Conservation (phyloP, 2,329 filamentous ascomycete species). For the Botrytis paeoniae region DNA sequence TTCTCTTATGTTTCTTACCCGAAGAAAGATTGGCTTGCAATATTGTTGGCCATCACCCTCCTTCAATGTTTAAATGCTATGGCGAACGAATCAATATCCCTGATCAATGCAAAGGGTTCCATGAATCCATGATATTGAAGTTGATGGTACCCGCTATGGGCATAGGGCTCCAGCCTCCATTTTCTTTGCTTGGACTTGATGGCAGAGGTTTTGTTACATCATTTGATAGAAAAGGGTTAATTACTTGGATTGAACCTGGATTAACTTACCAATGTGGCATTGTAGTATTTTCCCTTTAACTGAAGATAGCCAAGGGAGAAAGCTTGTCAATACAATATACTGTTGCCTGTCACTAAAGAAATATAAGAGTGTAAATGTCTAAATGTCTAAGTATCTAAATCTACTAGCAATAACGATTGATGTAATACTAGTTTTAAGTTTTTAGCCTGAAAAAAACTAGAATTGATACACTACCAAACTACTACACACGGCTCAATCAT, state of each 20-base stretch:
- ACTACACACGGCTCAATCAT: neutral
- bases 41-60: neutral
- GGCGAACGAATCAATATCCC: conserved; percentile 5
- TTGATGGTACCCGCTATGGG: conserved; percentile 10
- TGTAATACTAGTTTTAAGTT: neutral
- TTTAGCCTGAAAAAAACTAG: too few relatives aligned
- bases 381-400: neutral
- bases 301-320: neutral
- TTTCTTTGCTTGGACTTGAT: conserved; percentile 8
- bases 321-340: neutral
- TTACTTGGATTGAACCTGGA: neutral
- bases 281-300: conserved; percentile 1
- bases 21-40: neutral
- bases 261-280: neutral
- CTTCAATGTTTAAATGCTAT: neutral
- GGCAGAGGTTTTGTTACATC: conserved; percentile 7
- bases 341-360: neutral
- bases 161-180: conserved; percentile 19
- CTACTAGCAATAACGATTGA: neutral
- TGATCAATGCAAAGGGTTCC: neutral
- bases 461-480: neutral
- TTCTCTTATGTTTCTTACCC: conserved; percentile 1
- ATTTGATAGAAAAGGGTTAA: neutral
- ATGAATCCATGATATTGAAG: neutral
- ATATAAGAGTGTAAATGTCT: neutral